Percentiles rank a stretch among this genome's conserved stretches.
phyloP scores from a whole-genome alignment of 768 basidiomycete genomes.

The Tylopilus subfusipes region DNA sequence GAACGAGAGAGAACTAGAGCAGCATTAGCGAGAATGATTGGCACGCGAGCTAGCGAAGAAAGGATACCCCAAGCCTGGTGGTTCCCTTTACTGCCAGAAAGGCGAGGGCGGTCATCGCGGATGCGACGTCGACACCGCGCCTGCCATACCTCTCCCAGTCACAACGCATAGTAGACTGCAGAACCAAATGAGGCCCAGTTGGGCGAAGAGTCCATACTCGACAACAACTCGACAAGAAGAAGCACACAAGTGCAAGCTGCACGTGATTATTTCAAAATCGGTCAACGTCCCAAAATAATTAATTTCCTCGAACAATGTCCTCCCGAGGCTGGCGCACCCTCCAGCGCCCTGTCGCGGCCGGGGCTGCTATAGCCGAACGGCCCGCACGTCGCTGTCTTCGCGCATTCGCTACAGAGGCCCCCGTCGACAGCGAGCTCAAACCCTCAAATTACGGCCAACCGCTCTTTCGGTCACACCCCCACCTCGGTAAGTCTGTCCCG shows the following conservation, averaged over 20 bases:
- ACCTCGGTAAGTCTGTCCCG: conserved; percentile 51
- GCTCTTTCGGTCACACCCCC: conserved; percentile 71
- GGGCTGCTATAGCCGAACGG: not conserved
- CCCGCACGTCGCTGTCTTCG: conserved; percentile 8
- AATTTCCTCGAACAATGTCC: conserved; percentile 18
- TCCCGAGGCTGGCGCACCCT: conserved; percentile 15
- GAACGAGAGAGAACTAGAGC: conserved; percentile 62
- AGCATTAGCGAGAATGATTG: conserved; percentile 4
- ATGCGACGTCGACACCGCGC: conserved; percentile 65
- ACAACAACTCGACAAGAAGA: too few relatives aligned
- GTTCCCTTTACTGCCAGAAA: conserved; percentile 65
- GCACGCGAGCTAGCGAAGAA: conserved; percentile 4
- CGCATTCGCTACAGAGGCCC: conserved; percentile 34
- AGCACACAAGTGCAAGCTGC: not conserved
- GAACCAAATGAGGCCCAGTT: conserved; percentile 2
- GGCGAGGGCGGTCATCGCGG: conserved; percentile 56
- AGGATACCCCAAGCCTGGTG: conserved; percentile 62
- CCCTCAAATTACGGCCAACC: conserved; percentile 83
- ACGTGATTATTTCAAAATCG: conserved; percentile 19
- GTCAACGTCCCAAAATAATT: not conserved
- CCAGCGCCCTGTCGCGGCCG: not conserved
- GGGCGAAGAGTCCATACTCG: conserved; percentile 22
- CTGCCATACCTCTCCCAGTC: conserved; percentile 45
- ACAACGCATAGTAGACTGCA: conserved; percentile 26
- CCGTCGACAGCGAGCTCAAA: conserved; percentile 40